Base-by-base conservation (phyloP, 2,329 filamentous ascomycete genomes). In the Dactylellina sp. region DNA sequence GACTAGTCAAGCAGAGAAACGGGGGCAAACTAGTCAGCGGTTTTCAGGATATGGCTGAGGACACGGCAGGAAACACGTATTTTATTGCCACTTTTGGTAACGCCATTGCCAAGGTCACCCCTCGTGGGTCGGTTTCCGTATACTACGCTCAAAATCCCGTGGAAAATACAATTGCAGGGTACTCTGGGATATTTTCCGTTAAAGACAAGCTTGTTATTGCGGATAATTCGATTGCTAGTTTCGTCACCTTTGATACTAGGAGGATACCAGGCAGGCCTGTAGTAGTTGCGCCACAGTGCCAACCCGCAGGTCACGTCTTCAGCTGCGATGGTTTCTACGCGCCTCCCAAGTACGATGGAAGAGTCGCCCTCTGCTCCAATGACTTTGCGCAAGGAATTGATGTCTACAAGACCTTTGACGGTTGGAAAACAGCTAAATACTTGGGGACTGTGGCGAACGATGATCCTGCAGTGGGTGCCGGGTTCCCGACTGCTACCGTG, bases 321-420 rank as follows among this genome's bases (percentile, higher is more conserved):
- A 46, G 55, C 39, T 60, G 55, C 55, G 55, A 60, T 39, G 55
- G 55, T 2, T 46, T 60, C 55, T 60, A 60, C 37, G 55, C 55
- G 1, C 55, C 55, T 20, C 39, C 55, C n/a, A 60, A 60, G 22
- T 60, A 60, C 20, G 16, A 60, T 20, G 55, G 42, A 20, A 35
- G 22, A 37, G 39, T 60, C 6, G 39, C 25, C 1, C 39, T 60
- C 12, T 60, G 55, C 20, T 46, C 39, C 25, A 47, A 60, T 35
- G 22, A 60, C 18, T 20, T 12, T 6, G n/a, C 22, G 6, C 32
- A 39, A n/a, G 55, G 55, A 46, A 44, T 60, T 24, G 55, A 24
- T 11, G 39, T 60, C 16, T 60, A 60, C 20, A 32, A 35, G 16
- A 24, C 55, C 7, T 32, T 12, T 6, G 39, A 60, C 24, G 22